These are phyloP conservation scores for Cymbidium sinense DNA, from an alignment of 106 monocot species.

Conservation along the genomic window DNA sequence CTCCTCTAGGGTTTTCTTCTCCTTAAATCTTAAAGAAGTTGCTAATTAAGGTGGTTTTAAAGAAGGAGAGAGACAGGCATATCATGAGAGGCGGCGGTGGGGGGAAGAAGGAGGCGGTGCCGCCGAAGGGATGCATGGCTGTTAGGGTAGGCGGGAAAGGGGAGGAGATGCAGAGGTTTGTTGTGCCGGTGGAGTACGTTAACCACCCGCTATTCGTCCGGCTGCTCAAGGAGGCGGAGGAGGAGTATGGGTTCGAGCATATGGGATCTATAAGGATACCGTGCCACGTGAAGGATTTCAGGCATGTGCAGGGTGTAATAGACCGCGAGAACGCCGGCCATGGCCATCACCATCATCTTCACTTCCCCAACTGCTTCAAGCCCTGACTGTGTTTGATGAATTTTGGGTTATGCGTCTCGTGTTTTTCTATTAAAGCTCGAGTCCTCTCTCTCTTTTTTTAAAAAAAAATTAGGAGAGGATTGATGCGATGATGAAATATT, in stretches of 20 bases:
- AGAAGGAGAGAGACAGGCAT: too few species aligned
- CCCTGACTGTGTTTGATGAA: not conserved
- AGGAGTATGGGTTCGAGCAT: constrained; percentile 45
- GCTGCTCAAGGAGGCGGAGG: constrained; percentile 50
- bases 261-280: constrained; percentile 46
- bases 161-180: constrained; percentile 38
- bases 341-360: constrained; percentile 6
- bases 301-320: constrained; percentile 24
- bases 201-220: constrained; percentile 47
- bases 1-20: not conserved
- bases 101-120: not conserved
- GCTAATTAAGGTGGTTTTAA: not conserved
- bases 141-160: constrained; percentile 38
- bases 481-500: not conserved
- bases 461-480: not conserved
- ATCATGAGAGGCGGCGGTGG: not conserved
- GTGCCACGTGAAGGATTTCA: constrained; percentile 36
- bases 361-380: constrained; percentile 24
- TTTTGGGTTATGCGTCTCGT: not conserved
- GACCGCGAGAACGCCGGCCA: constrained; percentile 14
- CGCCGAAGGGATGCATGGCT: constrained; percentile 47
- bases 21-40: not conserved
- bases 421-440: not conserved
- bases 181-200: constrained; percentile 47
- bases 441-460: too few species aligned